A percentile compares a stretch with the other conserved stretches of the same genome.
phyloP scores from a whole-genome alignment of 495 filamentous ascomycete genomes.

The Penicillium tannophilum region DNA sequence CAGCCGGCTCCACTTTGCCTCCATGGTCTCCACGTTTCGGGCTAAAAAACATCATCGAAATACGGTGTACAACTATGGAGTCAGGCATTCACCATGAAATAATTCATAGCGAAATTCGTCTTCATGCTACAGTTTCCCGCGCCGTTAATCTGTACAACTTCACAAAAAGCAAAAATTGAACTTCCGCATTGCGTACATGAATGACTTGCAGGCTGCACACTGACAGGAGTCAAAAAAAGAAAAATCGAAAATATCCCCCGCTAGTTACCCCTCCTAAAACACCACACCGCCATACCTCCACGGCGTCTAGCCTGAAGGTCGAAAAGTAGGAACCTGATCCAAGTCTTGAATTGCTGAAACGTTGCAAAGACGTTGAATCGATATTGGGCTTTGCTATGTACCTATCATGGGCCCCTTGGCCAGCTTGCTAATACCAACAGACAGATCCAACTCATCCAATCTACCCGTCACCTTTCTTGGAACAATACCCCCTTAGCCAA shows the following conservation, averaged over 20 bases:
- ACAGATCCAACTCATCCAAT: too few relatives aligned
- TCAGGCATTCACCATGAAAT: background rate
- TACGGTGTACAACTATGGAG: background rate
- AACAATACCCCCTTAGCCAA: too few relatives aligned
- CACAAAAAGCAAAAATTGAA: background rate
- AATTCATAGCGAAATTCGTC: background rate
- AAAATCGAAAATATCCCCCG: background rate
- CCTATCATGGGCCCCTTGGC: too few relatives aligned
- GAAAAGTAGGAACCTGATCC: background rate
- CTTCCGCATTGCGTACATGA: background rate
- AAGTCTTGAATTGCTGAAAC: background rate
- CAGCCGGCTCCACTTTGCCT: constrained; percentile 24
- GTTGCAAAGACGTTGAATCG: background rate
- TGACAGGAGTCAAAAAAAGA: background rate
- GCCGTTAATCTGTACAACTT: background rate
- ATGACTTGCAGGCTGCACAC: background rate
- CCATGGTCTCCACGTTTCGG: constrained; percentile 16
- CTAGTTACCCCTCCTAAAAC: background rate
- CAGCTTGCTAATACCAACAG: too few relatives aligned
- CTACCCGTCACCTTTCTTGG: too few relatives aligned
- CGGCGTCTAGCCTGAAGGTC: background rate
- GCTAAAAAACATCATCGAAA: constrained; percentile 9
- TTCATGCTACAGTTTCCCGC: background rate
- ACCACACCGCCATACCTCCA: background rate
- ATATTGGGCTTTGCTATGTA: background rate